Percentiles rank a stretch among this genome's conserved stretches.
These are phyloP conservation scores for Tulasnella sp. DNA, from an alignment of 768 basidiomycete genomes.

Conservation along the genomic window DNA sequence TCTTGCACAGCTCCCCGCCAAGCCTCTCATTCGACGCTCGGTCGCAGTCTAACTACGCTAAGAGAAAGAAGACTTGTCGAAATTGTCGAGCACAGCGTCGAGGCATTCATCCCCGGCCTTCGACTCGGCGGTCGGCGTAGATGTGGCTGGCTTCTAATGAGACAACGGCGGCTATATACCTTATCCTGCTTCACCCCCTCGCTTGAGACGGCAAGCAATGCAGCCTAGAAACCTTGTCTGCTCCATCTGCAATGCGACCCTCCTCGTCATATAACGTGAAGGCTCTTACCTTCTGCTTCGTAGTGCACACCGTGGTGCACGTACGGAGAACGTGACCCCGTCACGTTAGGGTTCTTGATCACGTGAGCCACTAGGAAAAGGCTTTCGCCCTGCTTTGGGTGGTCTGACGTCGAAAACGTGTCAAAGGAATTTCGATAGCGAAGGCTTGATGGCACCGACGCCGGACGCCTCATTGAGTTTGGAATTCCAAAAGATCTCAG, in stretches of 20 bases:
- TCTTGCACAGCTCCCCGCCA: not conserved
- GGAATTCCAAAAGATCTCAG: no score
- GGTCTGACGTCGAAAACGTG: not conserved
- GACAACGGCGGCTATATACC: not conserved
- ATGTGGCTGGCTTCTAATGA: not conserved
- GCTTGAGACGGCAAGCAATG: not conserved
- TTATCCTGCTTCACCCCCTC: not conserved
- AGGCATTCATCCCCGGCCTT: not conserved
- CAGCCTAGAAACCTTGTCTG: not conserved
- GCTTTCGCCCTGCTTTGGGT: not conserved
- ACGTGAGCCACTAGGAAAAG: not conserved
- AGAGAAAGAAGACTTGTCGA: not conserved
- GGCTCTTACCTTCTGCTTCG: not conserved
- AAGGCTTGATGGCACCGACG: not conserved
- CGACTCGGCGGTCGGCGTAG: not conserved
- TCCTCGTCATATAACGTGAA: not conserved
- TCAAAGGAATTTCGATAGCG: not conserved
- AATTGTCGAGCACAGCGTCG: not conserved
- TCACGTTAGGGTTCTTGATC: not conserved
- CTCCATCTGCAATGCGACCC: not conserved
- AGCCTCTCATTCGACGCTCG: not conserved
- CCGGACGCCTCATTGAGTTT: no score
- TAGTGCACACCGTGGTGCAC: not conserved
- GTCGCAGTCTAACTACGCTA: not conserved
- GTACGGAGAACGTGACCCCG: not conserved